phyloP scores from a whole-genome alignment of 148 eudicot genomes.

The Amaranthus cruentus region DNA sequence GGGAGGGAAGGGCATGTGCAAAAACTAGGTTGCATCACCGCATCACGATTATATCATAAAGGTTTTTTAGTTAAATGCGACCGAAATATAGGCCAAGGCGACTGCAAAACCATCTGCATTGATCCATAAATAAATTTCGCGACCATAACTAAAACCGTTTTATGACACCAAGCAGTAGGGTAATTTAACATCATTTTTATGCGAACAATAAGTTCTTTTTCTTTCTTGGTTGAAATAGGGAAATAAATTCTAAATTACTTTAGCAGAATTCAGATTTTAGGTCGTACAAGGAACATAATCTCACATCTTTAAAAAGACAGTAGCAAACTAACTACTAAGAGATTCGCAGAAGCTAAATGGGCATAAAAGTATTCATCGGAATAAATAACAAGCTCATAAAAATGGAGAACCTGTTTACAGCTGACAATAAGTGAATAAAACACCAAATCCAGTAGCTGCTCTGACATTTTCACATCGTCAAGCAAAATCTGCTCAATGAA shows the following conservation, averaged over 20 bases:
- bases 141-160: not conserved
- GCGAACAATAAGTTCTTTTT: not conserved
- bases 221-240: not conserved
- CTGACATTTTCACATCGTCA: constrained; percentile 76
- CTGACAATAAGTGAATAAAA: constrained; percentile 55
- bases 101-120: not conserved
- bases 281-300: not conserved
- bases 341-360: not conserved
- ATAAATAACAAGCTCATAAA: constrained; percentile 5
- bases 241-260: not conserved
- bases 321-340: not conserved
- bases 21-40: too few species aligned
- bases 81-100: not conserved
- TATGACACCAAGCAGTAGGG: not conserved
- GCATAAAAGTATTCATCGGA: not conserved
- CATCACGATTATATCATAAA: too few species aligned
- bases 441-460: constrained; percentile 82
- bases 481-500: constrained; percentile 63
- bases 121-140: not conserved
- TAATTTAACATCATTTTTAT: not conserved
- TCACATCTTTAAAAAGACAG: not conserved
- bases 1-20: too few species aligned
- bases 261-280: not conserved
- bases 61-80: not conserved
- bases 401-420: constrained; percentile 53